phyloP scores from a whole-genome alignment of 805 yeast species.

The Yamadazyma ubonensis region DNA sequence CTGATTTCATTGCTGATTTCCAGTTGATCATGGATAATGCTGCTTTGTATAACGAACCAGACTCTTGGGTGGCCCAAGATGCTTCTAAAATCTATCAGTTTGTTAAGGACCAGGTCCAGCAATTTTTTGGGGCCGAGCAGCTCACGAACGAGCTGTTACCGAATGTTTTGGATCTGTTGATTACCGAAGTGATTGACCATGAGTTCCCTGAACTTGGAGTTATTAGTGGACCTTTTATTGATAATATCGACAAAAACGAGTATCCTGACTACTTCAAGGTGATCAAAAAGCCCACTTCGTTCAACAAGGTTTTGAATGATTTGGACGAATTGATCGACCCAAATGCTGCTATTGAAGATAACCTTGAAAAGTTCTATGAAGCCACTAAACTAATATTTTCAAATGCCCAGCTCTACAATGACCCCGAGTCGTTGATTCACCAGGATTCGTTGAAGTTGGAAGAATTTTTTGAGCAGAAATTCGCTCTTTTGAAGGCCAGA shows the following conservation, averaged over 20 bases:
- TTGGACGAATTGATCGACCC: slow-evolving; percentile 49
- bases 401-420: slow-evolving; percentile 80
- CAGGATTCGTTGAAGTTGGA: slow-evolving; percentile 67
- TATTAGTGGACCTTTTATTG: slow-evolving; percentile 70
- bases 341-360: slow-evolving; percentile 32
- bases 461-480: slow-evolving; percentile 48
- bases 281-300: slow-evolving; percentile 72
- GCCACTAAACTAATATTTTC: slow-evolving; percentile 64
- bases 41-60: slow-evolving; percentile 39
- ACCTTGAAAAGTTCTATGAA: slow-evolving; percentile 57
- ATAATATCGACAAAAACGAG: slow-evolving; percentile 64
- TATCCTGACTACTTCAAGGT: slow-evolving; percentile 81
- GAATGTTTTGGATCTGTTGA: slow-evolving; percentile 20
- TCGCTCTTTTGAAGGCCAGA: slow-evolving; percentile 25
- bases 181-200: slow-evolving; percentile 43
- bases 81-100: slow-evolving; percentile 56
- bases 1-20: slow-evolving; percentile 36
- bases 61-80: slow-evolving; percentile 60
- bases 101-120: slow-evolving; percentile 49
- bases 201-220: slow-evolving; percentile 50
- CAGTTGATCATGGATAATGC: slow-evolving; percentile 39
- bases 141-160: slow-evolving; percentile 20
- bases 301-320: slow-evolving; percentile 54
- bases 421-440: slow-evolving; percentile 66
- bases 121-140: slow-evolving; percentile 17